These are phyloP conservation scores for Rhododendron henanense DNA, from an alignment of 148 eudicot genomes.

Conservation along the genomic window DNA sequence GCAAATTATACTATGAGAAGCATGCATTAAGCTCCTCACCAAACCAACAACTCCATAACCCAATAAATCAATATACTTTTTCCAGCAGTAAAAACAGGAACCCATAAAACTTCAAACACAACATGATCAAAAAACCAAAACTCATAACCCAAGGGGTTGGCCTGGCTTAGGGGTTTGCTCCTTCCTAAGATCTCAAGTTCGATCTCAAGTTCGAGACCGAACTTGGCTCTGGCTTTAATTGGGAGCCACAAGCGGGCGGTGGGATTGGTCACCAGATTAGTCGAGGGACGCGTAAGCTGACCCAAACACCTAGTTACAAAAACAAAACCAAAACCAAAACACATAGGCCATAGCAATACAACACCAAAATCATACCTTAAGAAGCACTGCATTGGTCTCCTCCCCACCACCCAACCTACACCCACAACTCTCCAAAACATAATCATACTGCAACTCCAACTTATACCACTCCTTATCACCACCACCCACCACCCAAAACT, in stretches of 20 bases:
- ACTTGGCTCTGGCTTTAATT: too few species aligned
- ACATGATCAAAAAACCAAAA: neutral
- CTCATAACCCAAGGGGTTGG: neutral
- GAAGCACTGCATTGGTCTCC: constrained; percentile 58
- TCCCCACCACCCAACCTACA: constrained; percentile 40
- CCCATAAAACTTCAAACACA: neutral
- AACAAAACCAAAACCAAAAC: too few species aligned
- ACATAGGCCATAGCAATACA: neutral
- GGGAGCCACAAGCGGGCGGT: too few species aligned
- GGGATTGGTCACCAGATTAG: too few species aligned
- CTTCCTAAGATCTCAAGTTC: too few species aligned
- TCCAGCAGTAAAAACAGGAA: neutral
- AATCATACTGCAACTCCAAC: constrained; percentile 70
- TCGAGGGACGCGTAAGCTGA: too few species aligned
- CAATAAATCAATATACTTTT: neutral
- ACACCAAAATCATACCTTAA: constrained; percentile 45
- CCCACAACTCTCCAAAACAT: constrained; percentile 54
- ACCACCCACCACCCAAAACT: constrained; percentile 42
- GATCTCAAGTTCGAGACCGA: too few species aligned
- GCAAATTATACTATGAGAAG: neutral
- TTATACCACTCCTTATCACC: constrained; percentile 35
- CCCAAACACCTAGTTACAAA: too few species aligned
- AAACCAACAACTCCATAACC: neutral
- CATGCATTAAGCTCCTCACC: neutral
- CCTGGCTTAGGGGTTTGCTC: neutral